phyloP scores from a whole-genome alignment of 495 filamentous ascomycete species.

The Neurospora cerealis region DNA sequence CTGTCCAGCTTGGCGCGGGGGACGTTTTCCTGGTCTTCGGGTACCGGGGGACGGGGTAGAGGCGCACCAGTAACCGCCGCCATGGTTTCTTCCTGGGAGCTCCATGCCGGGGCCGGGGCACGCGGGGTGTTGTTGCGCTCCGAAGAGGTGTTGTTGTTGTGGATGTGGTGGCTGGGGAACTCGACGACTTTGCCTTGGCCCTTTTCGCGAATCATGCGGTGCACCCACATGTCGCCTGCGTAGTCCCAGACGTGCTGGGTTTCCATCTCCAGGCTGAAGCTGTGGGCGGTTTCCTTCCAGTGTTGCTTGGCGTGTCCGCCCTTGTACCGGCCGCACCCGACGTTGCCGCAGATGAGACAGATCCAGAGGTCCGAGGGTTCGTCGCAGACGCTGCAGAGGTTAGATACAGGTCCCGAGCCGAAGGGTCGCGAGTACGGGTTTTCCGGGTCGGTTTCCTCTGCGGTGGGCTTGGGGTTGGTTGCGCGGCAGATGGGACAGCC shows the following conservation, averaged over 20 bases:
- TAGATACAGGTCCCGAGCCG: slow-evolving; percentile 30
- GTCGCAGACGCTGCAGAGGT: slow-evolving; percentile 64
- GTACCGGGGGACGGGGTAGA: neutral
- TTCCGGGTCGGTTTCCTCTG: slow-evolving; percentile 21
- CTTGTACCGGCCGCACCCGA: slow-evolving; percentile 92
- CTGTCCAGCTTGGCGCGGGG: slow-evolving; percentile 85
- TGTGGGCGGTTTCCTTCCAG: slow-evolving; percentile 81
- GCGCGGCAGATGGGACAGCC: slow-evolving; percentile 94
- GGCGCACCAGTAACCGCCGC: neutral
- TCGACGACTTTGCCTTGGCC: slow-evolving; percentile 85
- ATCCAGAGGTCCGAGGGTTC: slow-evolving; percentile 81
- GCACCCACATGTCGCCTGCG: slow-evolving; percentile 85
- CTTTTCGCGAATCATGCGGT: slow-evolving; percentile 87
- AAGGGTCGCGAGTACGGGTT: slow-evolving; percentile 40
- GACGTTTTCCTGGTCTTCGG: slow-evolving; percentile 55
- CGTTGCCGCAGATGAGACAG: slow-evolving; percentile 84
- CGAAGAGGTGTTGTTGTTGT: slow-evolving; percentile 6
- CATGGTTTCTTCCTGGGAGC: neutral
- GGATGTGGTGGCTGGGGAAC: slow-evolving; percentile 42
- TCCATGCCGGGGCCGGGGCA: neutral
- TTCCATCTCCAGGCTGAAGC: slow-evolving; percentile 82
- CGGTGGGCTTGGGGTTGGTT: slow-evolving; percentile 41
- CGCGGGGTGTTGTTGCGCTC: slow-evolving; percentile 4
- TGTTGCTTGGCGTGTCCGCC: slow-evolving; percentile 88
- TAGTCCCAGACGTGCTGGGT: slow-evolving; percentile 99